Percentiles rank a stretch among this genome's conserved stretches.
These are phyloP conservation scores for Irpex rosettiformis DNA, from an alignment of 1,284 basidiomycete genomes.

Conservation along the genomic window DNA sequence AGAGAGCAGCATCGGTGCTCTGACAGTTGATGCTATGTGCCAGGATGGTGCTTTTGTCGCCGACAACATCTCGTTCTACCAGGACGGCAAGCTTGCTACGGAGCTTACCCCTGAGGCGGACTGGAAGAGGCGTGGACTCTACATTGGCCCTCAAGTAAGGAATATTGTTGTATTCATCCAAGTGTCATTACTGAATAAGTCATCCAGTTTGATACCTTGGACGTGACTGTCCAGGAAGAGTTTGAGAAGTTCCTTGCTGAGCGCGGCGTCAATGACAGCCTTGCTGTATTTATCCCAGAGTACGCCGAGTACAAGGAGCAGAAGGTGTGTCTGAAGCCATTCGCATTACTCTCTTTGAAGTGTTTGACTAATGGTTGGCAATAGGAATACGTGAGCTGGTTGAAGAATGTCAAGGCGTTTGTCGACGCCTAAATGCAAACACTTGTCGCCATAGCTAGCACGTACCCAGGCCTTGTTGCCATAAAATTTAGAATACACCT, in stretches of 20 bases:
- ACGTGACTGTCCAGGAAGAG: slow-evolving; percentile 81
- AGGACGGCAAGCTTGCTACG: slow-evolving; percentile 69
- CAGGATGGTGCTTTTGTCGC: slow-evolving; percentile 85
- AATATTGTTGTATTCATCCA: slow-evolving; percentile 8
- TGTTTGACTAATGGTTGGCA: slow-evolving; percentile 4
- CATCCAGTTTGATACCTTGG: slow-evolving; percentile 94
- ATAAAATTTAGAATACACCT: slow-evolving; percentile 3
- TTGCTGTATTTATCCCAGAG: slow-evolving; percentile 82
- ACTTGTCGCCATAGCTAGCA: background rate
- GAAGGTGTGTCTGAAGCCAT: slow-evolving; percentile 45
- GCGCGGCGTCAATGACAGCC: slow-evolving; percentile 80
- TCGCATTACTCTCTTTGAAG: slow-evolving; percentile 18
- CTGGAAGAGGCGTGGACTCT: slow-evolving; percentile 88
- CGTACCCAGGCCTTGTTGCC: background rate
- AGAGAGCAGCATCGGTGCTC: slow-evolving; percentile 46
- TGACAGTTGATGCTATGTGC: slow-evolving; percentile 79
- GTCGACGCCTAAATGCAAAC: slow-evolving; percentile 52
- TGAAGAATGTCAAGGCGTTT: slow-evolving; percentile 82
- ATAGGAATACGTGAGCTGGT: slow-evolving; percentile 91
- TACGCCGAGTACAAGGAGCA: slow-evolving; percentile 91
- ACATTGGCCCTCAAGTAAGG: slow-evolving; percentile 85
- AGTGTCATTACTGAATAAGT: no score
- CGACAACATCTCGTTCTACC: slow-evolving; percentile 89
- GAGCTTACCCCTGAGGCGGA: slow-evolving; percentile 87
- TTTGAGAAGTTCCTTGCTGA: slow-evolving; percentile 83